Base-by-base conservation (phyloP, 306 rosid species). In the Acacia acuminata region DNA sequence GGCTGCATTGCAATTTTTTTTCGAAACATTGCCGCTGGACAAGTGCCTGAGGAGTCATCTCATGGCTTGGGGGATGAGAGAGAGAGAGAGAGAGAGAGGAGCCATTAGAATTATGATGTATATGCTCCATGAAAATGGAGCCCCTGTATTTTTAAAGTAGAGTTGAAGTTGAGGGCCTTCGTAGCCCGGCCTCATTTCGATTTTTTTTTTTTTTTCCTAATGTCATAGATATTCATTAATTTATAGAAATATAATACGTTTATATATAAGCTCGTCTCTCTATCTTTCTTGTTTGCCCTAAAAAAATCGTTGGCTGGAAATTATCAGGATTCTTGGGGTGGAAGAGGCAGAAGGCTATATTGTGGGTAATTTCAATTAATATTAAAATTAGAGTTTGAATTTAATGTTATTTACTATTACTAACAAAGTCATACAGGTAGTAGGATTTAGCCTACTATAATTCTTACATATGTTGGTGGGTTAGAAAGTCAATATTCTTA, bases 1-100 rank as follows among this genome's bases (percentile, higher is more conserved):
- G 73, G 87, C 89, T 87, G 91, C 91, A 53, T 81, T 67, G 53
- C 79, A 61, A 85, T 88, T 89, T 27, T 27, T 88, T 87, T 87
- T 85, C 22, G 2, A n/a, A 80, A 80, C 85, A 79, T 58, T 80
- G 94, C 93, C 81, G 89, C 91, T 86, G 77, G 79, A 61, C 51
- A 55, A 43, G 79, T 36, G 75, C 84, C 82, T 32, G 76, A 77
- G 63, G 69, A 42, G 84, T 78, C 14, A 70, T 69, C 71, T 75
- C 73, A 40, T 70, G 74, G 80, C 82, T 81, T 74, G 80, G 24
- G 6, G 42, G 42, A 38, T 38, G 12, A 15, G 64, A 71, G 60
- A 24, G 70, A 22, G 11, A 47, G 64, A 75, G 40, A 38, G 64
- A 27, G 12, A 15, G 64, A 75, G 40, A 38, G 64, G 27, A 77